phyloP scores from a whole-genome alignment of 257 asterid species.

The Linaria vulgaris region DNA sequence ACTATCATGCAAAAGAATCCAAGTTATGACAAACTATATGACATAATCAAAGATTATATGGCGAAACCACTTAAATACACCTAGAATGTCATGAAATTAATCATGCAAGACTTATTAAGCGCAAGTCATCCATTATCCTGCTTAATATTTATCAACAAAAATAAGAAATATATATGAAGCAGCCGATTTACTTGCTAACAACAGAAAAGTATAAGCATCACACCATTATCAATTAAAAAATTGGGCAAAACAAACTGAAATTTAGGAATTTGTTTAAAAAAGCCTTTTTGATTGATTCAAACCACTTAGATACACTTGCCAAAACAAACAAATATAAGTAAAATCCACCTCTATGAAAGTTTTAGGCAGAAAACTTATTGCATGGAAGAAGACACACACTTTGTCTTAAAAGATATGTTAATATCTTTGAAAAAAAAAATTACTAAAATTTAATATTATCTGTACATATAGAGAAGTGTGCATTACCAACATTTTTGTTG shows the following conservation, averaged over 20 bases:
- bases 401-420: no score
- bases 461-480: no score
- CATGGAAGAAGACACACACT: background rate
- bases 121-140: no score
- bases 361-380: background rate
- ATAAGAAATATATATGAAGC: no score
- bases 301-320: conserved; percentile 8
- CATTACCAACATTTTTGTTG: conserved; percentile 23
- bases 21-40: background rate
- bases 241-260: no score
- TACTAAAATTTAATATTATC: no score
- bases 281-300: background rate
- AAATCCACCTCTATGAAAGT: conserved; percentile 3
- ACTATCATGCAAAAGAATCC: background rate
- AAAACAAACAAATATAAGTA: background rate
- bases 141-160: background rate
- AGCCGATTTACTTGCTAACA: no score
- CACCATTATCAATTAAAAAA: no score
- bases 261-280: no score
- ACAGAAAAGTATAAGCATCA: no score
- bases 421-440: no score
- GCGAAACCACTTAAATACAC: background rate
- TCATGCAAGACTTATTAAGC: conserved; percentile 14
- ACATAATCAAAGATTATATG: background rate
- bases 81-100: background rate